These are phyloP conservation scores for Cucurbita pepo DNA, from an alignment of 306 rosid species.

Conservation along the genomic window DNA sequence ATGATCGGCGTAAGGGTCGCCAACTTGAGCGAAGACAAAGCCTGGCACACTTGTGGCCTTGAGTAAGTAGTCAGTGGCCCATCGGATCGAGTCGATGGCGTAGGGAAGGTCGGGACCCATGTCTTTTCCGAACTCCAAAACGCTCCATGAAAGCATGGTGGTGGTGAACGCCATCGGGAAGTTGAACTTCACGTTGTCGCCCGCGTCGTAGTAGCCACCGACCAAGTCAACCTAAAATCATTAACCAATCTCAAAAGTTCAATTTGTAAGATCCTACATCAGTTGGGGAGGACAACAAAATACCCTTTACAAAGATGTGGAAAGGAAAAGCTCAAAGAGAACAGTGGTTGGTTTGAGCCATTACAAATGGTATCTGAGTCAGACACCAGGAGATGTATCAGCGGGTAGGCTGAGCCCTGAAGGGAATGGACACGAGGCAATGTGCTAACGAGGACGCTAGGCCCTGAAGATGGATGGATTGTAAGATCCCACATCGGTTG, in stretches of 20 bases:
- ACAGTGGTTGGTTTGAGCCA: too few species aligned
- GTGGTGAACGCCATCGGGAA: conserved; percentile 58
- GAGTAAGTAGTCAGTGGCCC: conserved; percentile 49
- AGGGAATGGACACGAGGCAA: too few species aligned
- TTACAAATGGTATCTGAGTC: too few species aligned
- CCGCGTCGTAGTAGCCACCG: conserved; percentile 69
- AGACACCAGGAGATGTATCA: too few species aligned
- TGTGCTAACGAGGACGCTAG: too few species aligned
- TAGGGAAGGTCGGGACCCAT: conserved; percentile 32
- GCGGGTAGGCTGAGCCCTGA: too few species aligned
- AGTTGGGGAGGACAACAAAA: too few species aligned
- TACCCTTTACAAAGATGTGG: too few species aligned
- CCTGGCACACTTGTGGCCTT: conserved; percentile 13
- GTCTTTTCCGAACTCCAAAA: conserved; percentile 38
- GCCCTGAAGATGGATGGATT: too few species aligned
- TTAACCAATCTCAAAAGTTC: background rate
- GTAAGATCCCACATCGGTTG: too few species aligned
- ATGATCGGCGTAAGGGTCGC: conserved; percentile 44
- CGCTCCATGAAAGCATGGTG: conserved; percentile 58
- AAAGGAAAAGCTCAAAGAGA: too few species aligned
- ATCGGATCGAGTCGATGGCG: conserved; percentile 33
- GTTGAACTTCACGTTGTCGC: conserved; percentile 46
- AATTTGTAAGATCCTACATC: too few species aligned
- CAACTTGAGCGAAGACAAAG: conserved; percentile 22
- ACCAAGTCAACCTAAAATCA: conserved; percentile 21